A percentile compares a stretch with the other conserved stretches of the same genome.
phyloP scores from a whole-genome alignment of 257 asterid species.

The Solanum bulbocastanum region DNA sequence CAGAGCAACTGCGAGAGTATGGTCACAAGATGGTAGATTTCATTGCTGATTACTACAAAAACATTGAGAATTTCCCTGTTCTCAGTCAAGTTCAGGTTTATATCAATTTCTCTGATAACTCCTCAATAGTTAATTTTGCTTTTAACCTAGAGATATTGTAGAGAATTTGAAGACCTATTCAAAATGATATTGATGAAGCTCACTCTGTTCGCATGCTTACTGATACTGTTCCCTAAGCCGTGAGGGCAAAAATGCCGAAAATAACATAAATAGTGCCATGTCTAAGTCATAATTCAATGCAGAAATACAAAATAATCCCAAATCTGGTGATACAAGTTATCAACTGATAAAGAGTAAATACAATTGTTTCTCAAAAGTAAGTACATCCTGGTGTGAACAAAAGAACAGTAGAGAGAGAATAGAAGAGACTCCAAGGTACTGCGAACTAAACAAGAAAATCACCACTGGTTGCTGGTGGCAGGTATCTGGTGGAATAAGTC shows the following conservation, averaged over 20 bases:
- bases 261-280: neutral
- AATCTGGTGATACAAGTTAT: neutral
- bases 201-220: neutral
- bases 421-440: neutral
- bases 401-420: neutral
- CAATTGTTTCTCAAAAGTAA: neutral
- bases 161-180: neutral
- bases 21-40: slow-evolving; percentile 95
- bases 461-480: neutral
- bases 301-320: neutral
- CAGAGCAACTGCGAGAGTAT: slow-evolving; percentile 75
- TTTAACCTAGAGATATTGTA: neutral
- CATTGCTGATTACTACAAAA: slow-evolving; percentile 87
- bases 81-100: slow-evolving; percentile 94
- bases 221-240: neutral
- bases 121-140: neutral
- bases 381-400: neutral
- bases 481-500: neutral
- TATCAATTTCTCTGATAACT: neutral
- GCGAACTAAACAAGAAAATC: neutral
- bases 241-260: neutral
- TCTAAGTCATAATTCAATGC: neutral
- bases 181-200: neutral
- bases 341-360: neutral
- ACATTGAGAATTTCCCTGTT: slow-evolving; percentile 73